Evolutionary conservation across 768 basidiomycete species (phyloP), one percentile per base, ranked within the genome.

Genomic region (Russula brevipes): DNA sequence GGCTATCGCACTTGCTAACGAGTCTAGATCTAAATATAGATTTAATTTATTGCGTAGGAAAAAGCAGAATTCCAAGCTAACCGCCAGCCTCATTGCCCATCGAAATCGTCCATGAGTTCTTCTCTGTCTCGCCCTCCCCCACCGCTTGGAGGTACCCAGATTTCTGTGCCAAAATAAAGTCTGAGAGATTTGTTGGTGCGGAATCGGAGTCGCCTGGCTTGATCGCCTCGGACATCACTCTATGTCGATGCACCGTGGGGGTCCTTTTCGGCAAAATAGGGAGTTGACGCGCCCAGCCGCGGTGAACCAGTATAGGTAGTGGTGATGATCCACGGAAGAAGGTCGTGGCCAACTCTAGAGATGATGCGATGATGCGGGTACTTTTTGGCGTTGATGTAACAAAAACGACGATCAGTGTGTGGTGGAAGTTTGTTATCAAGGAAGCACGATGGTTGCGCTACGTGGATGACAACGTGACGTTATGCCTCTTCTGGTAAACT

Each of bases 71-170:
- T n/a, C 5, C 1, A 19, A 7, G 70, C 76, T 61, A 72, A 95
- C 96, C 96, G 70, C 95, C 95, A 14, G 96, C 93, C 75, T 98
- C 96, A 73, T 99, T 99, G 0, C 96, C 95, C 86, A 94, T 91
- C 0, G 86, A 88, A 5, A 97, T 79, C 0, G 84, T 88, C 95
- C 94, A 98, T 52, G 7, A 16, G 35, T 85, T 47, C 24, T 42
- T 58, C 36, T 58, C 51, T 5, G 41, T 46, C 46, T 58, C 63
- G 9, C 54, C 61, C 45, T 66, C 50, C 0, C 33, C 50, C 35
- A 66, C 17, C 16, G 67, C 54, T 16, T 45, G 51, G 41, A 66
- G 57, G 57, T 68, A 68, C 14, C 53, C 62, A n/a, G 59, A 46
- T 54, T 67, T 68, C 55, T 68, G 67, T 10, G 39, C 53, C 30